Evolutionary conservation across 169 alveolate genomes (phyloP).

Genomic region (Babesia ovis): DNA sequence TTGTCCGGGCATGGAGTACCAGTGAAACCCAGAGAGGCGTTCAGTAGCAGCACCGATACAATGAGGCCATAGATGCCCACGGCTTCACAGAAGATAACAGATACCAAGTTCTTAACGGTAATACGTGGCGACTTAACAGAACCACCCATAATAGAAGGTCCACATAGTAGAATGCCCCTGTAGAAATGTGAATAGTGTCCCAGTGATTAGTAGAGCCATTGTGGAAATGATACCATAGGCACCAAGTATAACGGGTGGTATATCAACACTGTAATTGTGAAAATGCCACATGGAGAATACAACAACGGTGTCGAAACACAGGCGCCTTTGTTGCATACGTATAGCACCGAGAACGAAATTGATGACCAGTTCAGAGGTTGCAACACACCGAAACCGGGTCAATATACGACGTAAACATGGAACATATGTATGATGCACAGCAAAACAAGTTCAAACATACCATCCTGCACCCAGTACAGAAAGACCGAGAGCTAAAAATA

Average conservation of each 20-base stretch:
- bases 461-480: constrained; percentile 96
- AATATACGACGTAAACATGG: background rate
- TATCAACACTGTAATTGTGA: background rate
- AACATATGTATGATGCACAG: background rate
- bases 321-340: too few species aligned
- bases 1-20: constrained; percentile 74
- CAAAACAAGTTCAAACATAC: constrained; percentile 62
- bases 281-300: background rate
- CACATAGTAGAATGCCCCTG: constrained; percentile 98
- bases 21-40: constrained; percentile 58
- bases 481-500: constrained; percentile 88
- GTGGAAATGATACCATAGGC: background rate
- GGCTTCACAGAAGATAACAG: constrained; percentile 99
- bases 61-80: constrained; percentile 90
- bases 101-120: constrained; percentile 96
- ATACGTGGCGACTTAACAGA: constrained; percentile 99
- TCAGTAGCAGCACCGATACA: constrained; percentile 70
- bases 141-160: constrained; percentile 97
- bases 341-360: too few species aligned
- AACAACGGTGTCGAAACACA: too few species aligned
- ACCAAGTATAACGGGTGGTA: background rate
- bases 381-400: too few species aligned
- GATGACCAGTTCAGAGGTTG: too few species aligned
- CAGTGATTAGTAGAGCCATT: background rate
- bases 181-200: background rate